A percentile compares a stretch with the other conserved stretches of the same genome.
Evolutionary conservation across 108 stramenopile genomes (phyloP).

Genomic region (Hondaea fermentalgiana): DNA sequence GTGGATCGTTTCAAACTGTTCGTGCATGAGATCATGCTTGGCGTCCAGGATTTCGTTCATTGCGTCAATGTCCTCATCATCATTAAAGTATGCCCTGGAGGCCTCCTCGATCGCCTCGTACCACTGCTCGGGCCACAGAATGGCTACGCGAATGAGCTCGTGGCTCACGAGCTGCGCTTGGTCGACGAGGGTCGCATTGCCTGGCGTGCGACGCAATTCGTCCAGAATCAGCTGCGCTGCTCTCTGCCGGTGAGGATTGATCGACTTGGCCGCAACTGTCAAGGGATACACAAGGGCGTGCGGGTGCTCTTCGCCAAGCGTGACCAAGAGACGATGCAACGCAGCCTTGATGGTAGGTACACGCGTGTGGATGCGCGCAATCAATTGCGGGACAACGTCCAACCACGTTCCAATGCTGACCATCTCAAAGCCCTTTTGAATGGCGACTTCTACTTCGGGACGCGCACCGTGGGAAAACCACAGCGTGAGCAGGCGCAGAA

Average conservation of each 20-base stretch:
- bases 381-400: conserved; percentile 91
- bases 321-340: conserved; percentile 72
- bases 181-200: conserved; percentile 65
- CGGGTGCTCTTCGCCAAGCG: conserved; percentile 77
- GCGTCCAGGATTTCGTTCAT: conserved; percentile 77
- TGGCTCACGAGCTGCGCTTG: conserved; percentile 85
- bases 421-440: conserved; percentile 49
- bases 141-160: conserved; percentile 96
- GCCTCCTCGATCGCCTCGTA: conserved; percentile 94
- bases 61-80: conserved; percentile 81
- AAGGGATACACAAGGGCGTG: conserved; percentile 97
- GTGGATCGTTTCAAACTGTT: conserved; percentile 60
- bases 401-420: conserved; percentile 89
- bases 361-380: conserved; percentile 90
- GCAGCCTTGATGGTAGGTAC: conserved; percentile 61
- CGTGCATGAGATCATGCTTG: conserved; percentile 69
- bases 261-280: conserved; percentile 80
- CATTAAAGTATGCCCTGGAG: conserved; percentile 72
- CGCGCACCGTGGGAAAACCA: conserved; percentile 84
- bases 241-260: conserved; percentile 66
- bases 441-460: conserved; percentile 53
- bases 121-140: conserved; percentile 97
- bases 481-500: conserved; percentile 85
- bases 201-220: conserved; percentile 61
- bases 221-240: conserved; percentile 83